Evolutionary conservation across 768 basidiomycete genomes (phyloP).

Genomic region (Jaapia argillacea): DNA sequence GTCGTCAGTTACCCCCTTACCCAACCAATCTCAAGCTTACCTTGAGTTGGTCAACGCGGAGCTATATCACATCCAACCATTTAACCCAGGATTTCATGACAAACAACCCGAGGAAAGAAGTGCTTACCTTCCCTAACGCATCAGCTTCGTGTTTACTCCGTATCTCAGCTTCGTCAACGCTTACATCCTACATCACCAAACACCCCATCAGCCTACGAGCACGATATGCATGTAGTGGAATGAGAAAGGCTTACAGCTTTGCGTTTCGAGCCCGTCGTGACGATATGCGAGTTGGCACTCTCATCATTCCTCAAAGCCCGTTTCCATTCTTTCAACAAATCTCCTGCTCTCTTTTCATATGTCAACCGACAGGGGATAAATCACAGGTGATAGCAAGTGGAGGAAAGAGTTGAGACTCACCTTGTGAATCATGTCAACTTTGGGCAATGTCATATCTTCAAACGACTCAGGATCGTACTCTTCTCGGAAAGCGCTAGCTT

Average conservation of each 20-base stretch:
- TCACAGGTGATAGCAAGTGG: slow-evolving; percentile 4
- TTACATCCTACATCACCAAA: slow-evolving; percentile 36
- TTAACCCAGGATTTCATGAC: slow-evolving; percentile 7
- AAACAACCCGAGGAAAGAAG: slow-evolving; percentile 6
- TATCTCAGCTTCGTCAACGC: slow-evolving; percentile 65
- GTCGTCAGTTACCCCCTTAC: slow-evolving; percentile 5
- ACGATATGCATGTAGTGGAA: neutral
- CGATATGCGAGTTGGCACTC: slow-evolving; percentile 42
- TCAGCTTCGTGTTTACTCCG: slow-evolving; percentile 54
- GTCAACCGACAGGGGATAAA: slow-evolving; percentile 4
- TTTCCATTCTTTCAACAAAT: slow-evolving; percentile 65
- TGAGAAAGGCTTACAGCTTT: slow-evolving; percentile 45
- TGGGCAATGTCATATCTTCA: slow-evolving; percentile 77
- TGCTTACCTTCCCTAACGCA: slow-evolving; percentile 53
- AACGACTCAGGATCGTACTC: slow-evolving; percentile 72
- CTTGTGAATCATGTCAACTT: slow-evolving; percentile 70
- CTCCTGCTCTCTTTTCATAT: slow-evolving; percentile 51
- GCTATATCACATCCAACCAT: slow-evolving; percentile 30
- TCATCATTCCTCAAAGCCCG: slow-evolving; percentile 48
- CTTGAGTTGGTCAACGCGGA: slow-evolving; percentile 74
- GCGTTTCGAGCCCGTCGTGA: slow-evolving; percentile 50
- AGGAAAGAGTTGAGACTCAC: slow-evolving; percentile 25
- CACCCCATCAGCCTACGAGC: neutral
- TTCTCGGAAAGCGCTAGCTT: slow-evolving; percentile 89
- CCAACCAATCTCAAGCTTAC: slow-evolving; percentile 25